Conservation (phyloP, 495 filamentous ascomycete genomes). For the Penicillium ochrochloron region DNA sequence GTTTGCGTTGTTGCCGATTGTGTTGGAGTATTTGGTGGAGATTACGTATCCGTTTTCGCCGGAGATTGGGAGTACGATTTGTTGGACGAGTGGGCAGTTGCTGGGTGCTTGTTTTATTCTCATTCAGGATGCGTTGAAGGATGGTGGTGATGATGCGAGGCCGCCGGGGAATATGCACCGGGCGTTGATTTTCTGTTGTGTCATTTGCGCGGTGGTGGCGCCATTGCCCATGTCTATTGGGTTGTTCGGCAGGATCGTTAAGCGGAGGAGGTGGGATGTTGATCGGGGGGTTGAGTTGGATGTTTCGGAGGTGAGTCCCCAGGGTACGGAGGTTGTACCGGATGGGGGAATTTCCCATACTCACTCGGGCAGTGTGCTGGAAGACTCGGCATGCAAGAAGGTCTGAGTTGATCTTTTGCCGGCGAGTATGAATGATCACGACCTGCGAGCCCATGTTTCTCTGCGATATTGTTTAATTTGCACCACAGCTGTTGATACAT, state of each 20-base stretch:
- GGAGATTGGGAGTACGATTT: constrained; percentile 79
- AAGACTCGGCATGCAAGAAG: constrained; percentile 7
- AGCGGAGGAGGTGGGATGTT: constrained; percentile 60
- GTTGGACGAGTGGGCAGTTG: constrained; percentile 76
- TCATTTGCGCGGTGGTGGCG: constrained; percentile 65
- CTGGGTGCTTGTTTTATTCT: constrained; percentile 84
- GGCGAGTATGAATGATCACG: neutral
- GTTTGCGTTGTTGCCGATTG: constrained; percentile 84
- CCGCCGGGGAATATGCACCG: constrained; percentile 73
- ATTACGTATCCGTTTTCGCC: constrained; percentile 86
- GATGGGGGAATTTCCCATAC: constrained; percentile 12
- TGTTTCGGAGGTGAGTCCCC: constrained; percentile 1
- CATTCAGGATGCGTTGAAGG: constrained; percentile 78
- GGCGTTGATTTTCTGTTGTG: constrained; percentile 78
- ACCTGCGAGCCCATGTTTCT: neutral
- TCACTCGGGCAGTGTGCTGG: neutral
- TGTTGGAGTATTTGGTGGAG: constrained; percentile 84
- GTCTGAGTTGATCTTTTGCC: neutral
- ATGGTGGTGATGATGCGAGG: constrained; percentile 44
- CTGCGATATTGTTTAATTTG: constrained; percentile 5
- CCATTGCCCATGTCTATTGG: constrained; percentile 72
- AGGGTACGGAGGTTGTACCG: neutral
- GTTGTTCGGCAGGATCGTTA: constrained; percentile 60
- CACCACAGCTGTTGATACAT: neutral
- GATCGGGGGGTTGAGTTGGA: constrained; percentile 49